phyloP scores from a whole-genome alignment of 495 filamentous ascomycete species.

The Bacidia gigantensis region DNA sequence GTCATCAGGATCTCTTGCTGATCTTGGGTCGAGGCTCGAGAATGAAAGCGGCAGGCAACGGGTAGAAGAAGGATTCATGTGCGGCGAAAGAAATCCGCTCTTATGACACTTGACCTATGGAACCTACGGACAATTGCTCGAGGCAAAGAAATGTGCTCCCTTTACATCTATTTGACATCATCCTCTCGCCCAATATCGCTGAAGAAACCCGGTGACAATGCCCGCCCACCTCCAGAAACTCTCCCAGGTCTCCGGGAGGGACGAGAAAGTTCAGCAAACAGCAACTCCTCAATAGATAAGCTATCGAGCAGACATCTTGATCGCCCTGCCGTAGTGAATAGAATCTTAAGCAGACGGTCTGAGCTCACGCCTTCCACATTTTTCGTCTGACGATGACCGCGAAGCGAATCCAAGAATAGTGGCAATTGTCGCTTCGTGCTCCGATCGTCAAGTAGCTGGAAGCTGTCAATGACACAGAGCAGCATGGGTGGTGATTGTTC shows the following conservation, averaged over 20 bases:
- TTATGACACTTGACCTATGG: too few relatives aligned
- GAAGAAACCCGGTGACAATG: neutral
- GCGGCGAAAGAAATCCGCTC: too few relatives aligned
- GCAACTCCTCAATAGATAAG: neutral
- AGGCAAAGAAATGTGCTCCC: too few relatives aligned
- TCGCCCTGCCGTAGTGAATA: neutral
- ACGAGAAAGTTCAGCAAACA: neutral
- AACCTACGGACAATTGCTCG: too few relatives aligned
- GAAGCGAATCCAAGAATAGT: neutral
- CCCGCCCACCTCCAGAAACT: neutral
- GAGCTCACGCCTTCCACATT: neutral
- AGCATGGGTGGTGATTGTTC: slow-evolving; percentile 6
- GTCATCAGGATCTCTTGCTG: slow-evolving; percentile 10
- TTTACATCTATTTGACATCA: too few relatives aligned
- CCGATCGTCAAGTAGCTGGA: neutral
- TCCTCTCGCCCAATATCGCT: neutral
- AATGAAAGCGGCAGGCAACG: too few relatives aligned
- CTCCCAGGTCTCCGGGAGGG: neutral
- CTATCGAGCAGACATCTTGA: neutral
- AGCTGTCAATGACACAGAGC: slow-evolving; percentile 6
- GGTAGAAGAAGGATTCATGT: too few relatives aligned
- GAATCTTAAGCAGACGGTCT: neutral
- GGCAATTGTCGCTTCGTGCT: neutral
- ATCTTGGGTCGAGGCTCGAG: slow-evolving; percentile 5
- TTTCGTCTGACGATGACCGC: neutral